Evolutionary conservation across 2,329 filamentous ascomycete species (phyloP).

Genomic region (Cadophora sp.): DNA sequence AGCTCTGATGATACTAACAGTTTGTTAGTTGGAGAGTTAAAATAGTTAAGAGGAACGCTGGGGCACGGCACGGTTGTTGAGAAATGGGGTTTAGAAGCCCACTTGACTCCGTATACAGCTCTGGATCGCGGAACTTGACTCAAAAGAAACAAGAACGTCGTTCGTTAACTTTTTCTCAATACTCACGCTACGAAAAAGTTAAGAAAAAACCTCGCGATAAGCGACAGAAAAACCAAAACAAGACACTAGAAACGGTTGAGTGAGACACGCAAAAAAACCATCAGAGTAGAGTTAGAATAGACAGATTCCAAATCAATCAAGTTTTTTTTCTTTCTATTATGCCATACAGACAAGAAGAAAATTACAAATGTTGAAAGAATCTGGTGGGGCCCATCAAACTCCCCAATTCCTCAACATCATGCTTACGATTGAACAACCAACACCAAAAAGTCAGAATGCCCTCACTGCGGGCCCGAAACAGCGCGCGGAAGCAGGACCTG

Average conservation of each 20-base stretch:
- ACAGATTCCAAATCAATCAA: no score
- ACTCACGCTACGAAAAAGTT: neutral
- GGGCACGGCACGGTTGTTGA: no score
- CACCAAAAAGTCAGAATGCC: slow-evolving; percentile 1
- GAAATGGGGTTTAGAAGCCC: no score
- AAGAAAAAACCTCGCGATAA: no score
- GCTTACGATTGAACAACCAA: neutral
- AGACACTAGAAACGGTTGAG: neutral
- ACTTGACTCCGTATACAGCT: neutral
- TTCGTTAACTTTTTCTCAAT: neutral
- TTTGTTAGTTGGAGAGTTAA: neutral
- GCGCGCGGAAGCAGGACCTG: slow-evolving; percentile 7
- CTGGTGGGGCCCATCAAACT: slow-evolving; percentile 2
- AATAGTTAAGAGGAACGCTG: no score
- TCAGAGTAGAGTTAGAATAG: no score
- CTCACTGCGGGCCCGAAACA: slow-evolving; percentile 3
- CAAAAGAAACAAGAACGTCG: neutral
- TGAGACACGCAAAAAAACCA: neutral
- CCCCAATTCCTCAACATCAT: neutral
- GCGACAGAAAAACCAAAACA: neutral
- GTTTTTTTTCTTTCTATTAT: no score
- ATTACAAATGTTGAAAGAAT: neutral
- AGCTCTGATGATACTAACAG: neutral
- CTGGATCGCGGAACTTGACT: neutral
- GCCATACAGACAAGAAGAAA: neutral